Evolutionary conservation across 202 grass and related monocot species (phyloP).

Genomic region (Panicum virgatum): DNA sequence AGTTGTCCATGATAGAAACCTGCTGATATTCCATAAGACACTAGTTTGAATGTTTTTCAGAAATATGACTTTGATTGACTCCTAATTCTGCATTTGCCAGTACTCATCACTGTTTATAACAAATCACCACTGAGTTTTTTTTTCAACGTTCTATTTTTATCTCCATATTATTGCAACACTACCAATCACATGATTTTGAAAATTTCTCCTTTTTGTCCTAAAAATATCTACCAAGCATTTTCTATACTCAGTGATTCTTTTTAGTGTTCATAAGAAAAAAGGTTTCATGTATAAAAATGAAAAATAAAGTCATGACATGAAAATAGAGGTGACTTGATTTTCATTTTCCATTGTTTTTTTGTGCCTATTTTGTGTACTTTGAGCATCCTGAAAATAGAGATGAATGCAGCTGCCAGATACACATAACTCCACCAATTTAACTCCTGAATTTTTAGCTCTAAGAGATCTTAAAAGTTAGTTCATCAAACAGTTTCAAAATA

Average conservation of each 20-base stretch:
- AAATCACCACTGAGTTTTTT: background rate
- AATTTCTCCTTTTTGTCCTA: background rate
- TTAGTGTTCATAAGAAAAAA: background rate
- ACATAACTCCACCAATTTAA: background rate
- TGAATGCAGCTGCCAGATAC: background rate
- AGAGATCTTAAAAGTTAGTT: background rate
- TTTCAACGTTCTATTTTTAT: background rate
- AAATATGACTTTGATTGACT: background rate
- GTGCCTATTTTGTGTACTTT: conserved; percentile 1
- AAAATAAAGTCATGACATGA: background rate
- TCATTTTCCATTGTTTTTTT: background rate
- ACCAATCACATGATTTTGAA: background rate
- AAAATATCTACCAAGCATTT: background rate
- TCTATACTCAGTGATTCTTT: background rate
- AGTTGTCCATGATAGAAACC: background rate
- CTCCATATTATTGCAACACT: background rate
- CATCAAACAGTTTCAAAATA: background rate
- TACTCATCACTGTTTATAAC: background rate
- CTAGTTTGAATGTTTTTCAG: background rate
- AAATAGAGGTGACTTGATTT: background rate
- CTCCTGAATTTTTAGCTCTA: background rate
- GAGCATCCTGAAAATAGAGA: background rate
- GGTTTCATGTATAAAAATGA: background rate
- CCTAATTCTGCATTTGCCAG: background rate
- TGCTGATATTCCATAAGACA: conserved; percentile 3